Conservation (phyloP, 2,329 filamentous ascomycete genomes). For the Cladophialophora yegresii region DNA sequence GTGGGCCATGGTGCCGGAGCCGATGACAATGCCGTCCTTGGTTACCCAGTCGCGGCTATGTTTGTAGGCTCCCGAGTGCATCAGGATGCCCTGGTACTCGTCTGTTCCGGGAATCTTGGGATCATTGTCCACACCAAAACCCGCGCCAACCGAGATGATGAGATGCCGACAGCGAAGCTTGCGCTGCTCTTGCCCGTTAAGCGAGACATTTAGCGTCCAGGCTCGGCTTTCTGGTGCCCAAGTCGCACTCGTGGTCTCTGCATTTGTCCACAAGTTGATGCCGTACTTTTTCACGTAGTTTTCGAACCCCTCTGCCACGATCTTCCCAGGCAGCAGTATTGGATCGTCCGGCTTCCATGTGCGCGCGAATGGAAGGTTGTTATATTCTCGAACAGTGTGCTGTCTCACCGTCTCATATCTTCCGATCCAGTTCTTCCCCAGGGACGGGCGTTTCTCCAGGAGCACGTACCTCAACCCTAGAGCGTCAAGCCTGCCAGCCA, state of each 20-base stretch:
- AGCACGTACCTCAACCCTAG: constrained; percentile 48
- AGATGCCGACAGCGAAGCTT: constrained; percentile 40
- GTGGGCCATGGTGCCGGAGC: constrained; percentile 54
- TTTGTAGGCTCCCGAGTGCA: constrained; percentile 44
- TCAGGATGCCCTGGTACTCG: constrained; percentile 43
- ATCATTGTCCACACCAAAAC: constrained; percentile 39
- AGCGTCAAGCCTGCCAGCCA: constrained; percentile 49
- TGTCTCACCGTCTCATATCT: constrained; percentile 50
- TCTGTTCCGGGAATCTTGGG: constrained; percentile 36
- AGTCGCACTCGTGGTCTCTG: constrained; percentile 42
- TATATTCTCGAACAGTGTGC: constrained; percentile 27
- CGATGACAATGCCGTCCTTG: constrained; percentile 54
- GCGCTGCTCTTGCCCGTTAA: constrained; percentile 9
- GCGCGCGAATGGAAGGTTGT: constrained; percentile 38
- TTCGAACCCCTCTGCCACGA: constrained; percentile 32
- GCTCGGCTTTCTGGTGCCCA: constrained; percentile 44
- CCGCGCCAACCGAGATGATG: constrained; percentile 41
- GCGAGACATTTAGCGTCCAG: constrained; percentile 43
- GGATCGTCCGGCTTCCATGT: constrained; percentile 36
- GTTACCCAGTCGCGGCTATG: constrained; percentile 42
- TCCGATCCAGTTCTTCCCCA: constrained; percentile 52
- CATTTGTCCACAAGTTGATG: constrained; percentile 43
- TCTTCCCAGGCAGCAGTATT: constrained; percentile 35
- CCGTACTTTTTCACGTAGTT: constrained; percentile 35
- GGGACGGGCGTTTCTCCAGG: constrained; percentile 47